Percentiles rank a stretch among this genome's conserved stretches.
phyloP scores from a whole-genome alignment of 1,284 basidiomycete species.

The Malassezia obtusa region DNA sequence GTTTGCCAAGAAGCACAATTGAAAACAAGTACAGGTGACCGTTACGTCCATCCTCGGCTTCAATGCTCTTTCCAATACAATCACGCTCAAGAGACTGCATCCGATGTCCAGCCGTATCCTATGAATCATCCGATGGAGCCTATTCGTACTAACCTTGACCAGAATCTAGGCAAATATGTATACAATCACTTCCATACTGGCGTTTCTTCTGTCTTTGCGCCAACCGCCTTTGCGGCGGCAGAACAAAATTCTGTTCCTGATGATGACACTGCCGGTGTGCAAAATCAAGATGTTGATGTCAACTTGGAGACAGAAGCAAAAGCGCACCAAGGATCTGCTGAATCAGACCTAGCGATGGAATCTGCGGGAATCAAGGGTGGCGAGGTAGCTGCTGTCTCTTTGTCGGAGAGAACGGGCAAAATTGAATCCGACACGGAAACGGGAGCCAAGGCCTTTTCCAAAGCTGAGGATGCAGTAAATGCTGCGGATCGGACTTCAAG shows the following conservation, averaged over 20 bases:
- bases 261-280: not conserved
- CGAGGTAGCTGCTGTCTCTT: no score
- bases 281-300: not conserved
- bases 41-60: conserved; percentile 4
- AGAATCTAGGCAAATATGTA: conserved; percentile 26
- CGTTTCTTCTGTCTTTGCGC: conserved; percentile 27
- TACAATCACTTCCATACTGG: conserved; percentile 36
- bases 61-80: conserved; percentile 5
- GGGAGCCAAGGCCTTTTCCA: no score
- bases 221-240: not conserved
- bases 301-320: not conserved
- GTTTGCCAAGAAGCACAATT: conserved; percentile 4
- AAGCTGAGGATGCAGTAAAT: no score
- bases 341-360: no score
- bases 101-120: not conserved
- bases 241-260: not conserved
- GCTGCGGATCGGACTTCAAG: not conserved
- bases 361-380: no score
- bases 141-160: conserved; percentile 26
- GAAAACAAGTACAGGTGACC: not conserved
- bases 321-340: not conserved
- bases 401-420: no score
- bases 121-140: not conserved
- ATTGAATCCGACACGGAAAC: no score
- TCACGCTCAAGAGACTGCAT: not conserved